phyloP scores from a whole-genome alignment of 2,329 filamentous ascomycete genomes.

The Exophiala viscosa region DNA sequence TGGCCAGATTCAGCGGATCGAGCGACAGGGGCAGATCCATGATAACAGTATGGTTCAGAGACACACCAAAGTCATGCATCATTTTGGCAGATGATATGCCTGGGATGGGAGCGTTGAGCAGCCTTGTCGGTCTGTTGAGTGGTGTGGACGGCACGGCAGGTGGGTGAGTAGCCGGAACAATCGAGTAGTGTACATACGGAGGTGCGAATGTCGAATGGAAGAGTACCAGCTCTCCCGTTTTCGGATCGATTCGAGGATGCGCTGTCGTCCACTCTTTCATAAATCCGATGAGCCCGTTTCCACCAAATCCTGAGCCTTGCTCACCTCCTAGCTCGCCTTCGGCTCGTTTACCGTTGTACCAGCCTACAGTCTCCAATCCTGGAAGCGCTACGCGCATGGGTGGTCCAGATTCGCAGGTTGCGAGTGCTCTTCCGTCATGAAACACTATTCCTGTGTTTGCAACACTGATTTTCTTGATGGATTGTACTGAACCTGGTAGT shows the following conservation, averaged over 20 bases:
- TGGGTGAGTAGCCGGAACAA: conserved; percentile 43
- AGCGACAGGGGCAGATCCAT: conserved; percentile 66
- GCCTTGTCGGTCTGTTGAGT: conserved; percentile 25
- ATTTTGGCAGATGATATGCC: conserved; percentile 63
- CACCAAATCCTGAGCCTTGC: conserved; percentile 47
- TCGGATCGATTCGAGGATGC: conserved; percentile 62
- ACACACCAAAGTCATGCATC: conserved; percentile 75
- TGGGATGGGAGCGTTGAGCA: conserved; percentile 56
- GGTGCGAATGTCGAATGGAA: conserved; percentile 64
- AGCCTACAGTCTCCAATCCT: conserved; percentile 63
- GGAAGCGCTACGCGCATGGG: conserved; percentile 64
- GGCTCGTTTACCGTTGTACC: conserved; percentile 60
- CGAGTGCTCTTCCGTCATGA: conserved; percentile 65
- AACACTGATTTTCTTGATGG: conserved; percentile 65
- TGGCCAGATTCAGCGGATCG: conserved; percentile 59
- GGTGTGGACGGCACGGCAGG: conserved; percentile 32
- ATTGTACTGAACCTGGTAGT: conserved; percentile 53
- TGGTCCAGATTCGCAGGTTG: conserved; percentile 68
- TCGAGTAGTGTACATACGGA: conserved; percentile 66
- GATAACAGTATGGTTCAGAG: conserved; percentile 59
- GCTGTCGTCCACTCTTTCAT: conserved; percentile 70
- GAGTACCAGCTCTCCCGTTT: conserved; percentile 62
- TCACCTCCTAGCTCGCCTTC: conserved; percentile 39
- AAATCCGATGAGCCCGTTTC: conserved; percentile 54
- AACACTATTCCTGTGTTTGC: conserved; percentile 65